Percentiles rank a stretch among this genome's conserved stretches.
phyloP scores from a whole-genome alignment of 768 basidiomycete species.

The Steccherinum ochraceum region DNA sequence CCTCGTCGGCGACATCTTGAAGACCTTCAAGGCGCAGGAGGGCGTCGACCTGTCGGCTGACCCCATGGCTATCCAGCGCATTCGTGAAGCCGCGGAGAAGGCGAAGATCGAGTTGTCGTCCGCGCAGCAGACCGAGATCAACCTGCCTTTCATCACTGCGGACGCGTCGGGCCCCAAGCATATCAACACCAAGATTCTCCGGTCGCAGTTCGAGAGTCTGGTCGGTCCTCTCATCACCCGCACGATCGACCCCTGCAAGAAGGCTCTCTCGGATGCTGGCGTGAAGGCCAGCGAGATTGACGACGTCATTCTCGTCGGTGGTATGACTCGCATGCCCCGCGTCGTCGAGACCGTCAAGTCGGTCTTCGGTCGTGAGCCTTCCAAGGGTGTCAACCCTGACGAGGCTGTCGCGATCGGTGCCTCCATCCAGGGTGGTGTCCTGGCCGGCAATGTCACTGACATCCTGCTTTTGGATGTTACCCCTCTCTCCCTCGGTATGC shows the following conservation, averaged over 20 bases:
- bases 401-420: slow-evolving; percentile 99
- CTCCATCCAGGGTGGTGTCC: slow-evolving; percentile 95
- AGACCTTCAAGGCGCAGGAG: slow-evolving; percentile 91
- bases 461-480: slow-evolving; percentile 93
- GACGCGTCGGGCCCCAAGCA: slow-evolving; percentile 95
- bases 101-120: slow-evolving; percentile 98
- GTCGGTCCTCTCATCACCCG: slow-evolving; percentile 79
- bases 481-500: slow-evolving; percentile 86
- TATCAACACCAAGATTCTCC: slow-evolving; percentile 86
- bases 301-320: slow-evolving; percentile 97
- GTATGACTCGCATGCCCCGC: slow-evolving; percentile 97
- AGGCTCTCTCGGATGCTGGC: slow-evolving; percentile 90
- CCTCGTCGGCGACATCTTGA: slow-evolving; percentile 79
- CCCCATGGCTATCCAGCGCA: slow-evolving; percentile 96
- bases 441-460: slow-evolving; percentile 94
- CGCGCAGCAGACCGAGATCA: slow-evolving; percentile 93
- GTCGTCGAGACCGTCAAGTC: slow-evolving; percentile 91
- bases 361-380: slow-evolving; percentile 93
- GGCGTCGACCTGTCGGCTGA: slow-evolving; percentile 80
- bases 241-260: slow-evolving; percentile 94
- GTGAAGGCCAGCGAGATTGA: slow-evolving; percentile 90
- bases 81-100: slow-evolving; percentile 98
- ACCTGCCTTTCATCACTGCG: slow-evolving; percentile 96
- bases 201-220: slow-evolving; percentile 86
- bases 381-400: slow-evolving; percentile 99